Evolutionary conservation across 164 flowering plant genomes (phyloP).

Genomic region (Hamamelis virginiana): DNA sequence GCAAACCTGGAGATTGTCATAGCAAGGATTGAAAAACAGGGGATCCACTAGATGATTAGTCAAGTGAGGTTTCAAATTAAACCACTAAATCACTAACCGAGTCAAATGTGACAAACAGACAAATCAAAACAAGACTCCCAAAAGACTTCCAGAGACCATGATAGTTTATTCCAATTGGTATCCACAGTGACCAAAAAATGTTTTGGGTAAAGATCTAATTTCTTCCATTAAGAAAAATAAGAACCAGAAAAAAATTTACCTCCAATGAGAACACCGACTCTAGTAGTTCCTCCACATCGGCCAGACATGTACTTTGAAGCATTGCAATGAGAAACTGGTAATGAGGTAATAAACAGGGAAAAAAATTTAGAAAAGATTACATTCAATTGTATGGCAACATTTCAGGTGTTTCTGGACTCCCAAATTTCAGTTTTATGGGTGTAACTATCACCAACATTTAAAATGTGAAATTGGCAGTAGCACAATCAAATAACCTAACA

Average conservation of each 20-base stretch:
- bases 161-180: background rate
- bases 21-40: background rate
- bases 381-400: background rate
- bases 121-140: background rate
- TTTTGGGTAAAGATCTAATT: background rate
- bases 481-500: too few relatives aligned
- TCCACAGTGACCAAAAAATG: background rate
- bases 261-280: conserved; percentile 47
- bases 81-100: background rate
- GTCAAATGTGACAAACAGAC: background rate
- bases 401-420: too few relatives aligned
- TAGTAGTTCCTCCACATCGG: conserved; percentile 32
- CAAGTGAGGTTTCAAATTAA: background rate
- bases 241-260: conserved; percentile 24
- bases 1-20: too few relatives aligned
- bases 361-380: background rate
- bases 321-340: conserved; percentile 24
- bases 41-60: too few relatives aligned
- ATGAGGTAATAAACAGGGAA: background rate
- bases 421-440: too few relatives aligned
- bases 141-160: background rate
- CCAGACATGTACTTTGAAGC: conserved; percentile 28
- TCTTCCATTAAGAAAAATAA: too few relatives aligned
- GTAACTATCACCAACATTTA: too few relatives aligned
- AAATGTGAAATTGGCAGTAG: too few relatives aligned